Evolutionary conservation across 2,329 filamentous ascomycete genomes (phyloP).

Genomic region (Penicillium sp.): DNA sequence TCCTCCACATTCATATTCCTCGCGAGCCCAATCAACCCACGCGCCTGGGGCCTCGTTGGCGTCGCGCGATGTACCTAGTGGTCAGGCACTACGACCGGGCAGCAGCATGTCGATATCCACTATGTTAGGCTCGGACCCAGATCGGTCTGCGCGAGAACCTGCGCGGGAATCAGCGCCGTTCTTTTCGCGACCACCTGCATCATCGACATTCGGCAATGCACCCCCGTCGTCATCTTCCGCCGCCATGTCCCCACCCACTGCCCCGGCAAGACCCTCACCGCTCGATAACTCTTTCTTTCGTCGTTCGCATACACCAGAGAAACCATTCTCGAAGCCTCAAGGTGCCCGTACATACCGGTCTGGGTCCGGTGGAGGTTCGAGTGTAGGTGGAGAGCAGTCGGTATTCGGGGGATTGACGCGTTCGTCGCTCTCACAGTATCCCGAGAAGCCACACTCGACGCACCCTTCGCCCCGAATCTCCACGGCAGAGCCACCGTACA

Average conservation of each 20-base stretch:
- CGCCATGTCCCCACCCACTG: constrained; percentile 39
- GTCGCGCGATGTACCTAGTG: constrained; percentile 49
- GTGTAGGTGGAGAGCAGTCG: constrained; percentile 24
- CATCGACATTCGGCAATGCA: constrained; percentile 30
- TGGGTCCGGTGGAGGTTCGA: constrained; percentile 28
- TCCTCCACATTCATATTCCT: constrained; percentile 42
- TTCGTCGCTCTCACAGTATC: constrained; percentile 26
- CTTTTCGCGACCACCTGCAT: constrained; percentile 39
- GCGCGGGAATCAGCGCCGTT: constrained; percentile 38
- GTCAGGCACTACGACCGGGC: constrained; percentile 47
- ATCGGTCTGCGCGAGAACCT: constrained; percentile 40
- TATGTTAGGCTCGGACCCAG: constrained; percentile 52
- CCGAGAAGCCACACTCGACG: constrained; percentile 29
- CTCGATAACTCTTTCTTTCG: constrained; percentile 56
- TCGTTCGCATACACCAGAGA: constrained; percentile 66
- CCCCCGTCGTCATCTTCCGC: constrained; percentile 27
- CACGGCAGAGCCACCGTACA: constrained; percentile 28
- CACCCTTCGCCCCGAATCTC: constrained; percentile 31
- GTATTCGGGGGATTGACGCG: constrained; percentile 29
- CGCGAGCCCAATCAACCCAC: constrained; percentile 35
- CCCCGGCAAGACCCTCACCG: constrained; percentile 37
- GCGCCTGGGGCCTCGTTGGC: constrained; percentile 33
- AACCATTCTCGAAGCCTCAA: constrained; percentile 46
- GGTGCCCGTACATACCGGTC: constrained; percentile 31
- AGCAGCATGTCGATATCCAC: constrained; percentile 68